Percentiles rank a stretch among this genome's conserved stretches.
Conservation (phyloP, 1,284 basidiomycete species). For the Trametes hirsuta region DNA sequence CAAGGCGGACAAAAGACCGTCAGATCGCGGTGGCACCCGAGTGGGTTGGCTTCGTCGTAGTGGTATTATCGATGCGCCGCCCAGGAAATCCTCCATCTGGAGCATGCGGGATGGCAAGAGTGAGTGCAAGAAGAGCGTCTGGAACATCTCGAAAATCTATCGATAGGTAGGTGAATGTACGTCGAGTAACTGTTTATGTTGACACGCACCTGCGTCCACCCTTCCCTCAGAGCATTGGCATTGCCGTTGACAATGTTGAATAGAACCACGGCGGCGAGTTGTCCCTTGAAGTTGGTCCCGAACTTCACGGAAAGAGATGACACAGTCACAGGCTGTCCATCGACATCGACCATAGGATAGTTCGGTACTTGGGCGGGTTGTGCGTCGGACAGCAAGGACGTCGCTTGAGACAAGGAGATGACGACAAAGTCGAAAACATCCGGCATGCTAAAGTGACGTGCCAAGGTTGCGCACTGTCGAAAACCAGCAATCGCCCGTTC, state of each 20-base stretch:
- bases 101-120: conserved; percentile 87
- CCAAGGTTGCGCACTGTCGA: conserved; percentile 93
- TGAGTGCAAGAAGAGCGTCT: conserved; percentile 94
- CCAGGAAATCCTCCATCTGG: conserved; percentile 97
- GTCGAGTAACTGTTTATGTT: not conserved
- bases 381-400: conserved; percentile 78
- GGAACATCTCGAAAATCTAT: conserved; percentile 97
- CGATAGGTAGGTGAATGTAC: conserved; percentile 3
- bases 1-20: conserved; percentile 91
- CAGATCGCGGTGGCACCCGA: conserved; percentile 68
- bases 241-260: conserved; percentile 99
- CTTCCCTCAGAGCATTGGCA: conserved; percentile 91
- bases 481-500: conserved; percentile 95
- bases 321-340: conserved; percentile 87
- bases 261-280: conserved; percentile 94
- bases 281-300: conserved; percentile 94
- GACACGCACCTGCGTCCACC: conserved; percentile 81
- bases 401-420: conserved; percentile 87
- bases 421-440: conserved; percentile 98
- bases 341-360: conserved; percentile 92
- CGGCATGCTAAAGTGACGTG: conserved; percentile 85
- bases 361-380: conserved; percentile 77
- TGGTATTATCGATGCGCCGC: conserved; percentile 88
- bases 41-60: conserved; percentile 75
- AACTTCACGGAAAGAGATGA: conserved; percentile 93